Percentiles rank a stretch among this genome's conserved stretches.
phyloP scores from a whole-genome alignment of 2,329 filamentous ascomycete genomes.

The Sordariomycetes sp. region DNA sequence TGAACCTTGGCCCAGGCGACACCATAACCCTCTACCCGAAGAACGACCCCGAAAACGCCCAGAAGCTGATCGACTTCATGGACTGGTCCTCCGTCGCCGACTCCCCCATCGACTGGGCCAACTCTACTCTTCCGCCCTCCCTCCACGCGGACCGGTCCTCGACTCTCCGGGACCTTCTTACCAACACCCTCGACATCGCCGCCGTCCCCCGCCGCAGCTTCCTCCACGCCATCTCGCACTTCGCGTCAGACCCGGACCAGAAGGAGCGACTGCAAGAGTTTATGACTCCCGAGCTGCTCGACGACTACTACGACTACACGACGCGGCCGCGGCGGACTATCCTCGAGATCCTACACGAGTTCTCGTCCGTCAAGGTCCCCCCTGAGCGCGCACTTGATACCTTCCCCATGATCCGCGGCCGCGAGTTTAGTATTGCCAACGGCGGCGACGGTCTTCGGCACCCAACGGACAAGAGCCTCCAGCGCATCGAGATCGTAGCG shows the following conservation, averaged over 20 bases:
- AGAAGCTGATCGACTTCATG: constrained; percentile 66
- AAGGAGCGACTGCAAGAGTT: constrained; percentile 76
- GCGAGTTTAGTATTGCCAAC: constrained; percentile 69
- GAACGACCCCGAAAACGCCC: constrained; percentile 73
- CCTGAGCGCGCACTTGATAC: constrained; percentile 57
- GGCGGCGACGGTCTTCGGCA: constrained; percentile 3
- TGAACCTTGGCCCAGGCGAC: constrained; percentile 55
- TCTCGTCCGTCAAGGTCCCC: constrained; percentile 70
- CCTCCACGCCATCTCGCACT: constrained; percentile 65
- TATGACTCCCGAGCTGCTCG: constrained; percentile 61
- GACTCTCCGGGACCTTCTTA: constrained; percentile 65
- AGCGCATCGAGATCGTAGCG: constrained; percentile 56
- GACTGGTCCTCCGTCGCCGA: constrained; percentile 66
- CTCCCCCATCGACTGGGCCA: constrained; percentile 33
- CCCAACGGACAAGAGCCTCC: constrained; percentile 15
- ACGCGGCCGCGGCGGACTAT: constrained; percentile 82
- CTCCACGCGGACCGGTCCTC: constrained; percentile 22
- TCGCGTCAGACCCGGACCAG: constrained; percentile 59
- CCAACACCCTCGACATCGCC: constrained; percentile 77
- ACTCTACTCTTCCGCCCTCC: constrained; percentile 5
- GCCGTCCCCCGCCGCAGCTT: constrained; percentile 82
- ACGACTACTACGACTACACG: constrained; percentile 94
- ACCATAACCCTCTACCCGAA: constrained; percentile 74
- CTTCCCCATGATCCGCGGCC: constrained; percentile 72
- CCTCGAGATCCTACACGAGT: constrained; percentile 84